Conservation (phyloP, 2,329 filamentous ascomycete genomes). For the Hymenoscyphus fructigenus region DNA sequence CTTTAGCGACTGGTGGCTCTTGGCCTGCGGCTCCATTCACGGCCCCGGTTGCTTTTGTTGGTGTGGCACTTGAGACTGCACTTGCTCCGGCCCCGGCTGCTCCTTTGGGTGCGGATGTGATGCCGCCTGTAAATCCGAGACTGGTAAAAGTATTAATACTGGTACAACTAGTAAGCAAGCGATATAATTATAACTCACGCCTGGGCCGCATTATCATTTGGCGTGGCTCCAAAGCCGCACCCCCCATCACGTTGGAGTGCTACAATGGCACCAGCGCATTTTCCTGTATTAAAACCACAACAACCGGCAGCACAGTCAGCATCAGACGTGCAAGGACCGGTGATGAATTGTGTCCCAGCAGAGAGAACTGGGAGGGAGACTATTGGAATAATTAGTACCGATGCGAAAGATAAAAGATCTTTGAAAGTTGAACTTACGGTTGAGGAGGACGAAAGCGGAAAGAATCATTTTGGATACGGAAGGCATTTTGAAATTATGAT, state of each 20-base stretch:
- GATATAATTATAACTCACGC: neutral
- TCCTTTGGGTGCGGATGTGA: conserved; percentile 1
- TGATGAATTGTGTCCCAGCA: conserved; percentile 18
- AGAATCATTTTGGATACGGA: conserved; percentile 9
- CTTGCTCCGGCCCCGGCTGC: neutral
- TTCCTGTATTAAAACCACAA: conserved; percentile 28
- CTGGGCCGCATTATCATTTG: conserved; percentile 19
- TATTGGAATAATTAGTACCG: neutral
- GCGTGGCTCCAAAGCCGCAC: conserved; percentile 34
- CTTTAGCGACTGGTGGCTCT: conserved; percentile 16
- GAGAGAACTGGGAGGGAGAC: conserved; percentile 9
- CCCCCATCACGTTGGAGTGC: conserved; percentile 38
- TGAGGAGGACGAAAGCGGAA: conserved; percentile 14
- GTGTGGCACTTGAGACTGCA: neutral
- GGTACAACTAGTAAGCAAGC: no score
- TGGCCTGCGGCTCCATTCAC: conserved; percentile 1
- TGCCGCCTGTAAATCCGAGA: conserved; percentile 12
- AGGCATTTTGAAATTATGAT: conserved; percentile 11
- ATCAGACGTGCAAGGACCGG: conserved; percentile 15
- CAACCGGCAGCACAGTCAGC: conserved; percentile 20
- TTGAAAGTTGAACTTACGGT: conserved; percentile 3
- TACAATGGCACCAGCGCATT: conserved; percentile 37
- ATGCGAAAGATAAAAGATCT: no score
- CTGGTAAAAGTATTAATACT: no score
- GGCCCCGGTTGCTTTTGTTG: neutral